Percentiles rank a stretch among this genome's conserved stretches.
Conservation (phyloP, 2,329 filamentous ascomycete genomes). For the Claviceps africana region DNA sequence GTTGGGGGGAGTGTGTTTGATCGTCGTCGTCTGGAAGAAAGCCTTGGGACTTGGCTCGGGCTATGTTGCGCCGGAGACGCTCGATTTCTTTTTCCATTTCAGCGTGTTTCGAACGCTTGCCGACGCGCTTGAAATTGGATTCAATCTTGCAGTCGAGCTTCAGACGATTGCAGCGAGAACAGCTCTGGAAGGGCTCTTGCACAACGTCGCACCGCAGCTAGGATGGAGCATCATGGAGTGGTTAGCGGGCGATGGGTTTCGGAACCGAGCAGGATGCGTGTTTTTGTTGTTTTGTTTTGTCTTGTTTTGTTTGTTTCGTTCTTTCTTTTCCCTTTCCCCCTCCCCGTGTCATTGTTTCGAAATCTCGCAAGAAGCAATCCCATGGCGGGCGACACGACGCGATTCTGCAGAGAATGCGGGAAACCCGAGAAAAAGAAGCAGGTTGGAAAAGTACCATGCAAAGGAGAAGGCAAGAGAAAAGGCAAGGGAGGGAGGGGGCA, state of each 20-base stretch:
- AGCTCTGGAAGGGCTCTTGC: conserved; percentile 66
- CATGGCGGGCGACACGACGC: neutral
- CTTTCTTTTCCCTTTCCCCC: too few species aligned
- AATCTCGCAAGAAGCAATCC: too few species aligned
- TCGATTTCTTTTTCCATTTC: conserved; percentile 80
- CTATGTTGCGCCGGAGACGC: conserved; percentile 46
- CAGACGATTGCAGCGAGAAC: conserved; percentile 64
- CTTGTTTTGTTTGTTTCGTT: too few species aligned
- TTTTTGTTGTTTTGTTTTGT: neutral
- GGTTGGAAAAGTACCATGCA: too few species aligned
- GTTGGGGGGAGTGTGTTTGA: conserved; percentile 44
- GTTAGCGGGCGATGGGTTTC: neutral
- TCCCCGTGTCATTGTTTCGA: neutral
- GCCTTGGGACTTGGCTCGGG: conserved; percentile 45
- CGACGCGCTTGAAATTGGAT: conserved; percentile 73
- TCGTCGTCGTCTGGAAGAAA: conserved; percentile 42
- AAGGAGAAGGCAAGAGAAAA: too few species aligned
- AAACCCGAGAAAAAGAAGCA: neutral
- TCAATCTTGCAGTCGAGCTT: conserved; percentile 77
- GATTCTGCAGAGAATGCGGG: neutral
- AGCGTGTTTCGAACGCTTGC: conserved; percentile 69
- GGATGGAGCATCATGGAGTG: neutral
- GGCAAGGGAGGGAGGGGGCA: neutral
- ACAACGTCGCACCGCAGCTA: conserved; percentile 74
- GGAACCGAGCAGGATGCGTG: neutral